Evolutionary conservation across 2,329 filamentous ascomycete species (phyloP).

Genomic region (Penicillium sp.): DNA sequence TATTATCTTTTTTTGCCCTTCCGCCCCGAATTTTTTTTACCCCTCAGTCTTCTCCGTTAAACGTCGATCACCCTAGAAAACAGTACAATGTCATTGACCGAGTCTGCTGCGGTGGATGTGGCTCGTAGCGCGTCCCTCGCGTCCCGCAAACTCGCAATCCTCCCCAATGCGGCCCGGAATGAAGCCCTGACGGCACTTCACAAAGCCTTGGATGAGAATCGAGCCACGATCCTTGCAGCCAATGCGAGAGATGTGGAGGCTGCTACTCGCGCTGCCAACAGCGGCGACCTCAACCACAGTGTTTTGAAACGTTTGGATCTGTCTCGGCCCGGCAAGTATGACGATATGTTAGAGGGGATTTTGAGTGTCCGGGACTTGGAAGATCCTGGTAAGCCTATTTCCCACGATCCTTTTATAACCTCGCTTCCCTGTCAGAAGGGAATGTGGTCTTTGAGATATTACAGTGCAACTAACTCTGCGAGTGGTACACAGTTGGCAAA

Average conservation of each 20-base stretch:
- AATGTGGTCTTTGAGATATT: background rate
- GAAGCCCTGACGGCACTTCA: conserved; percentile 82
- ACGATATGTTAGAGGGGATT: conserved; percentile 96
- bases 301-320: conserved; percentile 87
- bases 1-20: background rate
- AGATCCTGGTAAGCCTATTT: conserved; percentile 67
- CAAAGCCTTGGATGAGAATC: conserved; percentile 68
- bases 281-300: conserved; percentile 76
- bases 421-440: background rate
- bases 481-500: conserved; percentile 67
- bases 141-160: conserved; percentile 78
- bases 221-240: conserved; percentile 77
- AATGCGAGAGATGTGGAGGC: conserved; percentile 80
- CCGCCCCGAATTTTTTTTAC: background rate
- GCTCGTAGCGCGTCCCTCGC: conserved; percentile 77
- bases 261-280: conserved; percentile 71
- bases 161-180: conserved; percentile 76
- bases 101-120: conserved; percentile 74
- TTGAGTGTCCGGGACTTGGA: conserved; percentile 79
- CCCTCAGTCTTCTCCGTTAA: background rate
- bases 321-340: conserved; percentile 84
- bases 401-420: background rate
- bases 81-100: conserved; percentile 80
- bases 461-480: background rate
- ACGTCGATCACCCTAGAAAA: background rate